Evolutionary conservation across 345 rosid genomes (phyloP).

Genomic region (Orychophragmus violaceus): DNA sequence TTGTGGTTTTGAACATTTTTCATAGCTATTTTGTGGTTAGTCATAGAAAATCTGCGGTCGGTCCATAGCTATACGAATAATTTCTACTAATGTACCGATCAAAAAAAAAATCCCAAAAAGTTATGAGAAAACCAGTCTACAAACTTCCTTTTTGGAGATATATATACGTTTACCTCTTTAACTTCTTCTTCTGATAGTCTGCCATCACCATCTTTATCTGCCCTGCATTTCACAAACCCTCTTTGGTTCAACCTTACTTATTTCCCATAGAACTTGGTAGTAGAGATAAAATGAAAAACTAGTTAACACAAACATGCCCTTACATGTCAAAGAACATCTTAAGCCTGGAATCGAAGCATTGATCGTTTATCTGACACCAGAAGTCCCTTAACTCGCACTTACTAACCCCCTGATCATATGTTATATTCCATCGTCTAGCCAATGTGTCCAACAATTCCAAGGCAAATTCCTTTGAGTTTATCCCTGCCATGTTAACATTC

Average conservation of each 20-base stretch:
- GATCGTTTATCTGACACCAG: slow-evolving; percentile 58
- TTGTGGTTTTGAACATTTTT: too few species aligned
- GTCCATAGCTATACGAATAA: too few species aligned
- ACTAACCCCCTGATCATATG: slow-evolving; percentile 32
- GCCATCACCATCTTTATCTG: slow-evolving; percentile 61
- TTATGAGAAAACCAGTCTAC: background rate
- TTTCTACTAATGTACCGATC: too few species aligned
- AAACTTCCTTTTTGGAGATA: background rate
- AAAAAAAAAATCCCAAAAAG: background rate
- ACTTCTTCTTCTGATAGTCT: slow-evolving; percentile 54
- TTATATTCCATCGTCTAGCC: slow-evolving; percentile 36
- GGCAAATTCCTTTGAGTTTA: slow-evolving; percentile 59
- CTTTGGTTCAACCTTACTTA: background rate
- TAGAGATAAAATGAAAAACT: slow-evolving; percentile 12
- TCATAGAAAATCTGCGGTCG: too few species aligned
- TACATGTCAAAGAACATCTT: slow-evolving; percentile 64
- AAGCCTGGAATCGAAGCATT: slow-evolving; percentile 58
- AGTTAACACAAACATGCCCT: background rate
- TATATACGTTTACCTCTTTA: slow-evolving; percentile 59
- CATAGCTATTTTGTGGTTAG: too few species aligned
- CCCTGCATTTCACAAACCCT: slow-evolving; percentile 37
- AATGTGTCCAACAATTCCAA: slow-evolving; percentile 51
- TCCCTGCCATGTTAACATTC: slow-evolving; percentile 32
- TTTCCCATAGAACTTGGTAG: background rate
- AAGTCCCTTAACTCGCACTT: slow-evolving; percentile 37